Percentiles rank a stretch among this genome's conserved stretches.
These are phyloP conservation scores for Protea cynaroides DNA, from an alignment of 164 flowering plant species.

Conservation along the genomic window DNA sequence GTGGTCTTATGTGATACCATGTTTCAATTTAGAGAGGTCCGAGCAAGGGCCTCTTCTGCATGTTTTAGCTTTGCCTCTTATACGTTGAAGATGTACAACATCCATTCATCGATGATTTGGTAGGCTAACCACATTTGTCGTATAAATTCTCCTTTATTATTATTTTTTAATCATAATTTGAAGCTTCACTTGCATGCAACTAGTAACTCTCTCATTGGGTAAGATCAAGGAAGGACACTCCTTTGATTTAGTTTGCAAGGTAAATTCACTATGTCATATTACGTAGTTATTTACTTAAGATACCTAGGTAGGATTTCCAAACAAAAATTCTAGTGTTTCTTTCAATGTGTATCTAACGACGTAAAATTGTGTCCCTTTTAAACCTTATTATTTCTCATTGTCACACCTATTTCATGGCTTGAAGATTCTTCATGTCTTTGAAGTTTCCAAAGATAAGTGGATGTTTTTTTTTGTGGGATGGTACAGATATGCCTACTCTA, in stretches of 20 bases:
- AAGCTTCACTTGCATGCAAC: constrained; percentile 13
- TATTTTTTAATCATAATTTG: constrained; percentile 5
- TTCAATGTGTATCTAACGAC: too few species aligned
- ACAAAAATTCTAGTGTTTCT: too few species aligned
- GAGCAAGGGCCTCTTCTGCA: too few species aligned
- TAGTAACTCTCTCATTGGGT: constrained; percentile 25
- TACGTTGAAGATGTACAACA: neutral
- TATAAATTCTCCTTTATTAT: neutral
- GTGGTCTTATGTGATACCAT: too few species aligned
- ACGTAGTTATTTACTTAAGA: too few species aligned
- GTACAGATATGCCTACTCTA: constrained; percentile 70
- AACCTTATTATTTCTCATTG: neutral
- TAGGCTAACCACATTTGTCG: neutral
- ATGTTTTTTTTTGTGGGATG: constrained; percentile 82
- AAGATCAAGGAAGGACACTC: constrained; percentile 38
- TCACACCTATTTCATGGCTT: too few species aligned
- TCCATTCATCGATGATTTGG: neutral
- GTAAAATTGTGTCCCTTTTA: neutral
- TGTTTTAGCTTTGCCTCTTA: too few species aligned
- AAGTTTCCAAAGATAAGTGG: constrained; percentile 40
- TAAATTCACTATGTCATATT: constrained; percentile 13
- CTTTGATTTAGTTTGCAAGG: constrained; percentile 66
- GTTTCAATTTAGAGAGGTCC: too few species aligned
- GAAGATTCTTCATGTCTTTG: constrained; percentile 60
- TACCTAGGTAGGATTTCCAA: too few species aligned